Evolutionary conservation across 2,329 filamentous ascomycete species (phyloP).

Genomic region (Pseudopithomyces chartarum): DNA sequence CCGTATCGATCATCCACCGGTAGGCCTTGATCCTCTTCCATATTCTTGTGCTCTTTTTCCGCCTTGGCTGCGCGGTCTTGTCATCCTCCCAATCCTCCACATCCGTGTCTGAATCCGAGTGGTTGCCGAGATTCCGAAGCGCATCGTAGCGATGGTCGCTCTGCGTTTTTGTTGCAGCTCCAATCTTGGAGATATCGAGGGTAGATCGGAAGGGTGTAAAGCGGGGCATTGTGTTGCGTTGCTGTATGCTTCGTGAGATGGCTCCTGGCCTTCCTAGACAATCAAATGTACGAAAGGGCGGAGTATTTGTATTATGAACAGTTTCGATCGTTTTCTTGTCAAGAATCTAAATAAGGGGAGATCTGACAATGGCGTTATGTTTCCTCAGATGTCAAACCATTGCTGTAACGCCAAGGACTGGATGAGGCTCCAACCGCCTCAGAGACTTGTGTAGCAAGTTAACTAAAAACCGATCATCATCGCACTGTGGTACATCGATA

Average conservation of each 20-base stretch:
- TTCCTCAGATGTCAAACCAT: slow-evolving; percentile 20
- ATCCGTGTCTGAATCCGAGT: slow-evolving; percentile 36
- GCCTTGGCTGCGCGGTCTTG: slow-evolving; percentile 6
- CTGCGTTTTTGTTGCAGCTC: slow-evolving; percentile 19
- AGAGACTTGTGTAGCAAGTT: neutral
- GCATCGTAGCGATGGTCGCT: slow-evolving; percentile 29
- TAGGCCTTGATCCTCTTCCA: slow-evolving; percentile 22
- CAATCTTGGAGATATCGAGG: slow-evolving; percentile 17
- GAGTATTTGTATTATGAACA: neutral
- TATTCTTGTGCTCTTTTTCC: slow-evolving; percentile 10
- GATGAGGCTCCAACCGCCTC: slow-evolving; percentile 9
- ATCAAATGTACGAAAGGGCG: neutral
- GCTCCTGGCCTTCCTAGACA: neutral
- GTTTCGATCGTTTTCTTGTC: neutral
- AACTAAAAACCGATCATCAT: neutral
- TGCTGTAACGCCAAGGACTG: slow-evolving; percentile 35
- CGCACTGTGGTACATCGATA: neutral
- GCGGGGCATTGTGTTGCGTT: neutral
- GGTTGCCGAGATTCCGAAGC: slow-evolving; percentile 23
- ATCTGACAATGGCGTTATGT: slow-evolving; percentile 7
- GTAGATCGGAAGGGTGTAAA: slow-evolving; percentile 18
- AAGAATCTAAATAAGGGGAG: neutral
- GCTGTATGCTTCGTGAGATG: neutral
- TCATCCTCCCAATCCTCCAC: slow-evolving; percentile 29
- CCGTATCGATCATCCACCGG: slow-evolving; percentile 36